These are phyloP conservation scores for Cercophora samala DNA, from an alignment of 495 filamentous ascomycete genomes.

Conservation along the genomic window DNA sequence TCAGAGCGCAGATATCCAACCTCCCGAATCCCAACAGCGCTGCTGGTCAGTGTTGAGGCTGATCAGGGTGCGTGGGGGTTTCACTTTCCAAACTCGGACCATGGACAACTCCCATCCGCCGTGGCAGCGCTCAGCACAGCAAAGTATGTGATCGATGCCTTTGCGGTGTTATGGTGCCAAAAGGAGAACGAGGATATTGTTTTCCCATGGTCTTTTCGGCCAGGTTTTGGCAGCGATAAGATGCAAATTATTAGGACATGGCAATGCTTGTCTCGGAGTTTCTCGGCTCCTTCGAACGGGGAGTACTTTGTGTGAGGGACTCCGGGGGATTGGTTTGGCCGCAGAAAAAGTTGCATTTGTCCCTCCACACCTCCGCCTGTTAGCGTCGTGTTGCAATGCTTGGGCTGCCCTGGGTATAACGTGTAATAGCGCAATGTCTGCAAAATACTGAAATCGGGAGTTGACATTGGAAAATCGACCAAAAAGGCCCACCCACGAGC, in stretches of 20 bases:
- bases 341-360: slow-evolving; percentile 4
- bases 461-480: too few species aligned
- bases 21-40: too few species aligned
- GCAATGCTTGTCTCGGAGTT: neutral
- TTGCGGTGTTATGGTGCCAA: neutral
- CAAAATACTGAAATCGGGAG: too few species aligned
- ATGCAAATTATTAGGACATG: slow-evolving; percentile 2
- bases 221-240: neutral
- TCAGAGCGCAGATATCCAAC: too few species aligned
- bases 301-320: neutral
- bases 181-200: neutral
- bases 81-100: neutral
- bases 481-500: too few species aligned
- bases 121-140: neutral
- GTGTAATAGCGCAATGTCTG: too few species aligned
- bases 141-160: neutral
- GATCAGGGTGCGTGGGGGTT: slow-evolving; percentile 8
- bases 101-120: slow-evolving; percentile 1
- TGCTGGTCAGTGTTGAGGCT: neutral
- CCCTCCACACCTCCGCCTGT: neutral
- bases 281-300: slow-evolving; percentile 9
- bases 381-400: slow-evolving; percentile 8
- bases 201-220: neutral
- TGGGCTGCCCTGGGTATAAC: neutral
- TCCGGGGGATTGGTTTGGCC: slow-evolving; percentile 23